Evolutionary conservation across 2,329 filamentous ascomycete genomes (phyloP).

Genomic region (Pseudopithomyces chartarum): DNA sequence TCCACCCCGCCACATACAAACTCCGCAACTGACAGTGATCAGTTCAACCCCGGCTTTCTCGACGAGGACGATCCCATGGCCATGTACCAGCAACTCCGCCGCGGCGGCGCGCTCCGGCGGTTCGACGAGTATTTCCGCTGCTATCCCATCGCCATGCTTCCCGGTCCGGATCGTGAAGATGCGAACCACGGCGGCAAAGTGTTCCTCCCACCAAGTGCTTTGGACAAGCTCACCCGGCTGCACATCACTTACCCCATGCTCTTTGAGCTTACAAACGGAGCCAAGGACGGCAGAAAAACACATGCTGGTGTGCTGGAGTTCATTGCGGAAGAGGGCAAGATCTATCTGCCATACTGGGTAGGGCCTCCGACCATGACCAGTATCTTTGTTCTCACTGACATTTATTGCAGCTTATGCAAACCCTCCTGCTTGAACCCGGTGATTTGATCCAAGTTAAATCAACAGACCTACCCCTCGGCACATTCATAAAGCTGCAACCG

Average conservation of each 20-base stretch:
- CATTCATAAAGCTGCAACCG: constrained; percentile 94
- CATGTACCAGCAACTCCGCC: constrained; percentile 59
- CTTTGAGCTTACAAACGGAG: constrained; percentile 92
- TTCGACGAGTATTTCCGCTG: constrained; percentile 99
- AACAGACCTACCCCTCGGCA: constrained; percentile 86
- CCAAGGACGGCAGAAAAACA: constrained; percentile 82
- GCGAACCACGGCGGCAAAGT: constrained; percentile 98
- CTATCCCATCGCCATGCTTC: constrained; percentile 94
- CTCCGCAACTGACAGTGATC: constrained; percentile 21
- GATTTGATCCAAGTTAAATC: constrained; percentile 95
- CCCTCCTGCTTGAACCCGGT: constrained; percentile 83
- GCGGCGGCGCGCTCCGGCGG: constrained; percentile 64
- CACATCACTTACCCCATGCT: constrained; percentile 98
- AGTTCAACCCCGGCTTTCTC: constrained; percentile 56
- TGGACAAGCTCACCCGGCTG: constrained; percentile 94
- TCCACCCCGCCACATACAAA: constrained; percentile 27
- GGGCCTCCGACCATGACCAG: not conserved
- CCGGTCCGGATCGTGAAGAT: constrained; percentile 83
- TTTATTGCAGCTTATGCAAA: constrained; percentile 81
- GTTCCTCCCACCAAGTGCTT: constrained; percentile 90
- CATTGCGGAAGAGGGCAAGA: constrained; percentile 94
- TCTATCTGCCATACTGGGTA: constrained; percentile 95
- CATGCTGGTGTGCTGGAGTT: constrained; percentile 97
- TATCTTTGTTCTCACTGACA: constrained; percentile 15
- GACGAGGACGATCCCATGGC: constrained; percentile 58